These are phyloP conservation scores for Sporothrix schenckii DNA, from an alignment of 2,329 filamentous ascomycete genomes.

Conservation along the genomic window DNA sequence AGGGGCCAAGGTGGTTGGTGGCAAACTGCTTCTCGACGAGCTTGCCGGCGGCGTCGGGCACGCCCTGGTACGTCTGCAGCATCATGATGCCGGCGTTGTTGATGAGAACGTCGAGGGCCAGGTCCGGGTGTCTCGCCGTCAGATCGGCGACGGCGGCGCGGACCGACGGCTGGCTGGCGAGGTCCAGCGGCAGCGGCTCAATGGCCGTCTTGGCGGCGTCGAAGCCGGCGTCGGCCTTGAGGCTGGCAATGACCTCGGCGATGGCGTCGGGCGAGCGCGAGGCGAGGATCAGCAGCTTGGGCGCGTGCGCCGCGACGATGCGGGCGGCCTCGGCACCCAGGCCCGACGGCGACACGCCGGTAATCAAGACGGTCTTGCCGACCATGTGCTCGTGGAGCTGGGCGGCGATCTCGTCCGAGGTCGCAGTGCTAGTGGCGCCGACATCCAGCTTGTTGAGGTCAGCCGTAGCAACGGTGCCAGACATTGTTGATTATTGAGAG, in stretches of 20 bases:
- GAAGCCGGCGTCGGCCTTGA: constrained; percentile 20
- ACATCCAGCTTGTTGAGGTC: constrained; percentile 11
- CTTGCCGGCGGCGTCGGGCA: constrained; percentile 37
- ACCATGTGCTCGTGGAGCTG: constrained; percentile 32
- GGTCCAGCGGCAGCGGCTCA: constrained; percentile 44
- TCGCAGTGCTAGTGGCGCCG: neutral
- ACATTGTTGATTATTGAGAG: neutral
- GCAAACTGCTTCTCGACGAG: constrained; percentile 49
- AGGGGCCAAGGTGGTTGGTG: constrained; percentile 56
- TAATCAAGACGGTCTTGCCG: constrained; percentile 35
- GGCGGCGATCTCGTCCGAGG: constrained; percentile 32
- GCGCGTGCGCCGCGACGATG: constrained; percentile 31
- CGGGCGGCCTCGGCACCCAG: constrained; percentile 33
- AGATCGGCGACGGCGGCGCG: constrained; percentile 44
- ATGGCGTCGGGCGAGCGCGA: constrained; percentile 30
- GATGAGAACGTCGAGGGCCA: constrained; percentile 45
- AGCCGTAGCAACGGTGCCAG: neutral
- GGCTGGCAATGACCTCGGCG: constrained; percentile 28
- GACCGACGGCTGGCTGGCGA: constrained; percentile 45
- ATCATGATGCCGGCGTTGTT: constrained; percentile 49
- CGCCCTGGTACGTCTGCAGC: constrained; percentile 41
- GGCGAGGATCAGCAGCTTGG: constrained; percentile 34
- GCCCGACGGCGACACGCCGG: constrained; percentile 32
- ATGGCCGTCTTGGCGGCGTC: constrained; percentile 41
- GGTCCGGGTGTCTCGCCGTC: constrained; percentile 42